These are phyloP conservation scores for Geotrichum candidum DNA, from an alignment of 1,139 yeast genomes.

Conservation along the genomic window DNA sequence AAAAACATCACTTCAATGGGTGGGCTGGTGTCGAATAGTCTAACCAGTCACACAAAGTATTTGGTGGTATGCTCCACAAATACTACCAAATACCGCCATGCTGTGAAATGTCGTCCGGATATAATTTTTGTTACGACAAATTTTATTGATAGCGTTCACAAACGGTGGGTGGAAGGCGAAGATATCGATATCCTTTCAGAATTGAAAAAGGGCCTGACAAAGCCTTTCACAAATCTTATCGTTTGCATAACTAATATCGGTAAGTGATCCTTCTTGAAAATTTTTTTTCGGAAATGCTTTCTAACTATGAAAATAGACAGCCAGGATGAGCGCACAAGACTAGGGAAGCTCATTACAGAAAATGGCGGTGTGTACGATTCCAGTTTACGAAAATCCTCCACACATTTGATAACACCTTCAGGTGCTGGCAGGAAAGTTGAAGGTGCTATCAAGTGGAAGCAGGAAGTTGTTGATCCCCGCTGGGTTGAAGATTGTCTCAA, in stretches of 20 bases:
- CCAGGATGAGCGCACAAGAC: conserved; percentile 31
- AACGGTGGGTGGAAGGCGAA: conserved; percentile 51
- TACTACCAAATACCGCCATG: conserved; percentile 63
- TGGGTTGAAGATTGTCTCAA: conserved; percentile 64
- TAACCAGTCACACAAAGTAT: conserved; percentile 62
- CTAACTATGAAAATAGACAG: conserved; percentile 3
- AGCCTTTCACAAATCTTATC: conserved; percentile 44
- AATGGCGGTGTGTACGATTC: conserved; percentile 59
- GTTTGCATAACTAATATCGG: conserved; percentile 51
- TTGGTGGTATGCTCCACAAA: conserved; percentile 58
- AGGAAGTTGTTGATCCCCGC: conserved; percentile 65
- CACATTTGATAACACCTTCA: conserved; percentile 41
- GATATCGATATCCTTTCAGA: conserved; percentile 34
- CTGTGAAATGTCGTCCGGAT: conserved; percentile 55
- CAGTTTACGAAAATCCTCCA: conserved; percentile 48
- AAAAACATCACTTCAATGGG: conserved; percentile 43
- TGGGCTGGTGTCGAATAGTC: conserved; percentile 53
- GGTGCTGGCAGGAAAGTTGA: conserved; percentile 60
- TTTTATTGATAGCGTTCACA: conserved; percentile 43
- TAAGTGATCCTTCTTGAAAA: conserved; percentile 11
- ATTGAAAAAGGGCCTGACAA: conserved; percentile 32
- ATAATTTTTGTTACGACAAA: conserved; percentile 49
- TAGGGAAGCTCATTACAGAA: conserved; percentile 39
- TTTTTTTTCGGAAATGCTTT: not conserved
- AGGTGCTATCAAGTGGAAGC: conserved; percentile 61